Evolutionary conservation across 2,329 filamentous ascomycete species (phyloP).

Genomic region (Colletotrichum agaves): DNA sequence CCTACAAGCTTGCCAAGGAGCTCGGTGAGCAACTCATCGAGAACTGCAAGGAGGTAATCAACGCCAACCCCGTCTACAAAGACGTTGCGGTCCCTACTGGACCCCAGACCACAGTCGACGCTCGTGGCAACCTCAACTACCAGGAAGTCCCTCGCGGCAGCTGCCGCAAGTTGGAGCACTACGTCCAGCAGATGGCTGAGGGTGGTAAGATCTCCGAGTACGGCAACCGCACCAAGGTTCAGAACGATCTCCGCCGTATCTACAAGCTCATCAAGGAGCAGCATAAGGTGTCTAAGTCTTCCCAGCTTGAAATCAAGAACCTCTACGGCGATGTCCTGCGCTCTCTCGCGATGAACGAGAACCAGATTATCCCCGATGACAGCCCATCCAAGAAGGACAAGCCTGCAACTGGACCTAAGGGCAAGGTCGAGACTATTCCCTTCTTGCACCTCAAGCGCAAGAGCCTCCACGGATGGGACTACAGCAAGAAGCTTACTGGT

Average conservation of each 20-base stretch:
- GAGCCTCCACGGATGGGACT: conserved; percentile 94
- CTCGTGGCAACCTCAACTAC: conserved; percentile 91
- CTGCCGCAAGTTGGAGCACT: conserved; percentile 97
- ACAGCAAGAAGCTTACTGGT: conserved; percentile 98
- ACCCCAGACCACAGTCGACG: conserved; percentile 91
- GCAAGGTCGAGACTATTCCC: conserved; percentile 96
- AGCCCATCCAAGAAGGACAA: conserved; percentile 60
- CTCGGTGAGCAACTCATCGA: conserved; percentile 93
- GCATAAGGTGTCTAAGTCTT: conserved; percentile 96
- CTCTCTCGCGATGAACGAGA: conserved; percentile 97
- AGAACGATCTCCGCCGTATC: conserved; percentile 92
- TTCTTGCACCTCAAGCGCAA: conserved; percentile 98
- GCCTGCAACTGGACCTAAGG: conserved; percentile 71
- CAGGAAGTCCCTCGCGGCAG: conserved; percentile 87
- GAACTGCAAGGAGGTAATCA: conserved; percentile 94
- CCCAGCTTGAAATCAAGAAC: conserved; percentile 95
- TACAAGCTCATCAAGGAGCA: conserved; percentile 99
- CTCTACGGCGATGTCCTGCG: conserved; percentile 95
- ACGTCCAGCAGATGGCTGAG: conserved; percentile 98
- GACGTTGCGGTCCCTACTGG: conserved; percentile 93
- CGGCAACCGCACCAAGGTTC: conserved; percentile 97
- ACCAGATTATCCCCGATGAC: conserved; percentile 92
- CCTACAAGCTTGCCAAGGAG: conserved; percentile 96
- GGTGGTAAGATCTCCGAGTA: conserved; percentile 99
- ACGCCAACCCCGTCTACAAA: conserved; percentile 89